Evolutionary conservation across 371 early-diverging fungal species (phyloP), one percentile per base, ranked within the genome.

Genomic region (Zychaea mexicana): DNA sequence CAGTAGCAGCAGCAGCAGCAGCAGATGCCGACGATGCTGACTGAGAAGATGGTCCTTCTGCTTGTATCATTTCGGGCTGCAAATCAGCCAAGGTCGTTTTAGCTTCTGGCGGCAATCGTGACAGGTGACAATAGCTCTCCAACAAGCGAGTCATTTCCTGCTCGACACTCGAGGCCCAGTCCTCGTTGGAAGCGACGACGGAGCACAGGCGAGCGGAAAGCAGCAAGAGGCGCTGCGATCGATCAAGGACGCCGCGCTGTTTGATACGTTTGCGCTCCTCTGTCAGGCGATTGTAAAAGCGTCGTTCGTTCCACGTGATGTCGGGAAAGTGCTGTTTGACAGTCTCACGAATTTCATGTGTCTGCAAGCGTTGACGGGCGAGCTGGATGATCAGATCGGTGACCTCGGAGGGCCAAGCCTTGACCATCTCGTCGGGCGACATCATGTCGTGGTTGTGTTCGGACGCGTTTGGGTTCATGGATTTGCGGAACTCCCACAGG

Each of bases 241-340:
- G 70, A 32, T 69, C 77, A 27, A 78, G 74, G 0, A 79, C 74
- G 31, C 77, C 76, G 10, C 82, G 68, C 31, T 82, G 72, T 33
- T 70, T 64, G 21, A 79, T 77, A 27, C 81, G 77, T 57, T 83
- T 85, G 27, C 85, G 74, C 53, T 85, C 85, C 49, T 82, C 84
- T 7, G 76, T 77, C 54, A 86, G 61, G 17, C 83, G 73, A 66
- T 85, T 86, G 55, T 83, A 81, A 67, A 88, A 86, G 12, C 82
- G 76, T 45, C 86, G 78, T 57, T 88, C 85, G 45, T 87, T 83
- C 86, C 88, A 87, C 15, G 74, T 66, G 38, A 84, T 73, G 30
- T 82, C 78, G 6, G 88, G 84, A 64, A 87, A 87, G 24, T 82
- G 83, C 19, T 68, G 64, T 66, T 78, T 84, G 70, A 88, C 85